Base-by-base conservation (phyloP, 192 early-diverging fungal species). In the Backusella liffmaniae region DNA sequence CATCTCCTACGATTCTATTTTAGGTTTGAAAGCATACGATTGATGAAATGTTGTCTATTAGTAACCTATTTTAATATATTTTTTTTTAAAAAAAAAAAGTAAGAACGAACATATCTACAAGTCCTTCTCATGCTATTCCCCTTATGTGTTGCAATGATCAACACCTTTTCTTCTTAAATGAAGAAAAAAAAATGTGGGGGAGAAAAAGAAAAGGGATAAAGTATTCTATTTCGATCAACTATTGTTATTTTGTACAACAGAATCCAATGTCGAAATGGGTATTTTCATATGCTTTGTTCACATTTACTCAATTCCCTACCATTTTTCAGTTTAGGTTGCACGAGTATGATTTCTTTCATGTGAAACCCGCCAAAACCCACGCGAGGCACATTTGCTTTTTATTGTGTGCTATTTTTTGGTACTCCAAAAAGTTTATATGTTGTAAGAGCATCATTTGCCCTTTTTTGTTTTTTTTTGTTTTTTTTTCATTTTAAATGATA, bases 351-450 rank as follows among this genome's bases (percentile, higher is more conserved):
- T 70, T 46, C 29, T 70, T 70, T 29, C 69, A 70, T 70, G 41
- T 70, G 69, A 70, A 46, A 44, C 39, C 69, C 41, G 69, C 69
- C 69, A 70, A 46, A 70, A 49, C 29, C 69, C 69, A 70, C 69
- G 69, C 69, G 69, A 70, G 69, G 53, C 23, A 46, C 34, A 67
- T 67, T 59, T 36, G 34, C 16, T 29, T 35, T 67, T 67, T 30
- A 67, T 67, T 67, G 15, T 67, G 29, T 66, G 32, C 32, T 32
- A 32, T 13, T 66, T 29, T n/a, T n/a, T n/a, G 18, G 46, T 49
- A 32, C 18, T 26, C 53, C 8, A 23, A 59, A 59, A 59, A 59
- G 53, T 59, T 59, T 59, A 59, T 59, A 59, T 59, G 26, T 59
- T 9, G n/a, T 59, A 26, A 59, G 23, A 1, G 51, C 18, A 53